Evolutionary conservation across 2,329 filamentous ascomycete genomes (phyloP), one percentile per base, ranked within the genome.

Genomic region (Colletotrichum higginsianum): DNA sequence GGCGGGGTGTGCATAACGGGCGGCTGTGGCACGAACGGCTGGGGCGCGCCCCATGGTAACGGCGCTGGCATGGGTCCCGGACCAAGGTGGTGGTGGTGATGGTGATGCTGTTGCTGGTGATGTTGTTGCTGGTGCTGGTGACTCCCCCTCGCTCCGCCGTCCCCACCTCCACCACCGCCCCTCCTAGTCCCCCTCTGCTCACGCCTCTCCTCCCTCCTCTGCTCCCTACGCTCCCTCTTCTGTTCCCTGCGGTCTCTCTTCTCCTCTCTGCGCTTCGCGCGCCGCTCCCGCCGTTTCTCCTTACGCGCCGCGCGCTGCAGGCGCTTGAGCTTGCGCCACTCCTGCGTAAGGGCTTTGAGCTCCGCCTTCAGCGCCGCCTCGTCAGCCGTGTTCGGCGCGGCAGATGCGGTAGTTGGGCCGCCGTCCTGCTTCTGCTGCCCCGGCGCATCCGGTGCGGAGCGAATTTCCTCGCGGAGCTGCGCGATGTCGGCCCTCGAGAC

Each of bases 401-500:
- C 16, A 13, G 66, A 21, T 0, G 42, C 52, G 42, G 61, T 26
- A 11, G 9, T 5, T 8, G 55, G 40, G 7, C 40, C 11, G 7
- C 40, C 16, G 40, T 35, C 23, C 49, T 44, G 49, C 15, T 9
- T 23, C 21, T 38, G 42, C 44, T 65, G 50, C 21, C 62, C 56
- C 49, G 47, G n/a, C 38, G 60, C 44, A 35, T n/a, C 60, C 12
- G 49, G 23, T 5, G 61, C 57, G 26, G 65, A 42, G 23, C 67
- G 62, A 56, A 44, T 47, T 44, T 60, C 44, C 50, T 61, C 26
- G 26, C 69, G 66, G n/a, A 72, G 23, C 40, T 61, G 65, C 46
- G 60, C 79, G 3, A 90, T 78, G 35, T 83, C 82, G 6, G 82
- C 80, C 71, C 80, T 85, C 11, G 85, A 88, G 73, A 87, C 83